phyloP scores from a whole-genome alignment of 2,329 filamentous ascomycete genomes.

The Paecilomyces sp. region DNA sequence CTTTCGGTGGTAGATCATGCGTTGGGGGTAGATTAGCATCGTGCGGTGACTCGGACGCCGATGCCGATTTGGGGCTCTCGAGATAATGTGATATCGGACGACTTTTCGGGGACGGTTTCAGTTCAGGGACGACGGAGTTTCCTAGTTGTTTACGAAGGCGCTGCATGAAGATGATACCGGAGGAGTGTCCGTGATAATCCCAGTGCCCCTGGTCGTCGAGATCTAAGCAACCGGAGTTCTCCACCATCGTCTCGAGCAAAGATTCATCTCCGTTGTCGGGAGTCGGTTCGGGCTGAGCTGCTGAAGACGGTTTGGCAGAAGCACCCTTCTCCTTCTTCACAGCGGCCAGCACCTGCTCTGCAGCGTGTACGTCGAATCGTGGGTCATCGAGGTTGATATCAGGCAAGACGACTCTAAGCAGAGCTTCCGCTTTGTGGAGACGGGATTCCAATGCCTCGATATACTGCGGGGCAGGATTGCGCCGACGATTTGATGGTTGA shows the following conservation, averaged over 20 bases:
- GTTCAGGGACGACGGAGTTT: conserved; percentile 58
- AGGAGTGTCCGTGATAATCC: conserved; percentile 93
- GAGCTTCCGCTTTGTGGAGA: conserved; percentile 71
- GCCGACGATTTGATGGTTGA: conserved; percentile 82
- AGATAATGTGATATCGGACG: conserved; percentile 50
- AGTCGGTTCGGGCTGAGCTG: conserved; percentile 16
- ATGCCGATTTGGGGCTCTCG: conserved; percentile 61
- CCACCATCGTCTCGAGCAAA: conserved; percentile 88
- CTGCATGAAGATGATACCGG: conserved; percentile 79
- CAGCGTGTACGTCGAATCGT: conserved; percentile 67
- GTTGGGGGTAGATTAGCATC: conserved; percentile 47
- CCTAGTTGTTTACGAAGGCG: conserved; percentile 85
- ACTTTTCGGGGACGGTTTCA: conserved; percentile 48
- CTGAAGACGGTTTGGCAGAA: conserved; percentile 12
- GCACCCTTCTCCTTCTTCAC: conserved; percentile 27
- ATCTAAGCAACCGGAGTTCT: conserved; percentile 83
- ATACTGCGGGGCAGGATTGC: conserved; percentile 87
- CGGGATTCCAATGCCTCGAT: conserved; percentile 81
- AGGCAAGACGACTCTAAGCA: conserved; percentile 73
- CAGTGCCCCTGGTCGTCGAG: conserved; percentile 85
- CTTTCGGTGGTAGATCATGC: conserved; percentile 62
- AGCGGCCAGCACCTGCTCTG: conserved; percentile 55
- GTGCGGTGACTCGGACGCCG: conserved; percentile 57
- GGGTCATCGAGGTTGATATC: conserved; percentile 81
- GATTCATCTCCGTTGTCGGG: conserved; percentile 54